Percentiles rank a stretch among this genome's conserved stretches.
phyloP scores from a whole-genome alignment of 2,329 filamentous ascomycete genomes.

The Aspergillus pseudoviridinutans region DNA sequence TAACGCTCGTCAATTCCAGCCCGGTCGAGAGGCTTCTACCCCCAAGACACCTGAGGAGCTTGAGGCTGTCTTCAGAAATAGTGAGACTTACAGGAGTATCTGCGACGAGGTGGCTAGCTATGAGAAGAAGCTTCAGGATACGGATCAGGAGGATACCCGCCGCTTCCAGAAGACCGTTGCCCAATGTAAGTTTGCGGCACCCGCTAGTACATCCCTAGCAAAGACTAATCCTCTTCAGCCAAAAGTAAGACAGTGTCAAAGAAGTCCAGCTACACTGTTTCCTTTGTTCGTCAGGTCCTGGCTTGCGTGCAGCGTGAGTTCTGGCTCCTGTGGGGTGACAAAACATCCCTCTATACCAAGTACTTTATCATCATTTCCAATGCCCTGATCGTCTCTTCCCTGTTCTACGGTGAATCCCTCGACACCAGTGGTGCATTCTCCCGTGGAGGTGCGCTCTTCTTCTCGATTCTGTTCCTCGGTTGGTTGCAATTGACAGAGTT shows the following conservation, averaged over 20 bases:
- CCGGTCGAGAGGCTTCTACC: constrained; percentile 61
- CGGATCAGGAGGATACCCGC: constrained; percentile 57
- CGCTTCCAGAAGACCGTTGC: constrained; percentile 63
- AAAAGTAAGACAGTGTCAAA: constrained; percentile 64
- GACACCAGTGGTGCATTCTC: constrained; percentile 61
- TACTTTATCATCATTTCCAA: constrained; percentile 74
- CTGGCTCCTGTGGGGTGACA: constrained; percentile 74
- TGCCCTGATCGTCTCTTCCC: constrained; percentile 68
- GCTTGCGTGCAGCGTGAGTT: constrained; percentile 65
- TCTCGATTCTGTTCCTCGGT: constrained; percentile 62
- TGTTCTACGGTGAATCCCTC: constrained; percentile 67
- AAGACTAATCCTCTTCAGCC: constrained; percentile 10
- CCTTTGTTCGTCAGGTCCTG: constrained; percentile 64
- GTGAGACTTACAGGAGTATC: constrained; percentile 57
- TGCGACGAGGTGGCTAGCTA: constrained; percentile 60
- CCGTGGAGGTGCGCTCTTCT: constrained; percentile 62
- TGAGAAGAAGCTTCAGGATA: constrained; percentile 54
- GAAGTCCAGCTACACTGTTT: constrained; percentile 72
- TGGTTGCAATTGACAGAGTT: constrained; percentile 75
- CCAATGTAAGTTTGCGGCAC: constrained; percentile 44
- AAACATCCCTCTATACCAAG: constrained; percentile 71
- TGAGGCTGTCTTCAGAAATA: constrained; percentile 62
- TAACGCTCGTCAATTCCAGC: constrained; percentile 63
- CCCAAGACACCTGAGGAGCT: constrained; percentile 69
- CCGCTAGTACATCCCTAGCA: neutral